Conservation (phyloP, 176 grass and related monocot genomes). For the Avena sativa region DNA sequence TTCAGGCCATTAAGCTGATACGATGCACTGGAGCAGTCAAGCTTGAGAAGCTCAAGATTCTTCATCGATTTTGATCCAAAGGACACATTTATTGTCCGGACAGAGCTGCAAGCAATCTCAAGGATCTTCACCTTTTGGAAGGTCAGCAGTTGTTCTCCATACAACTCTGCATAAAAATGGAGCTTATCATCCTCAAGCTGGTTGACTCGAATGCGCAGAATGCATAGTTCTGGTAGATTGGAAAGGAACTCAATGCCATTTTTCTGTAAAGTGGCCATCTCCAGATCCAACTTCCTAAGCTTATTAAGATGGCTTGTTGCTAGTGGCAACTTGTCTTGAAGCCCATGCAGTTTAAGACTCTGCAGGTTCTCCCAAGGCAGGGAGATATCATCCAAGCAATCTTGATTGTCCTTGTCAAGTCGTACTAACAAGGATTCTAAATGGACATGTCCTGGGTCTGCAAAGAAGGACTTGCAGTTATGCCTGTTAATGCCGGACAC, state of each 20-base stretch:
- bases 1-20: not conserved
- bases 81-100: not conserved
- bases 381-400: not conserved
- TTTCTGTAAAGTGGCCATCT: not conserved
- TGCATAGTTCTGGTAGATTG: not conserved
- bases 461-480: not conserved
- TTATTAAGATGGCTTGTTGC: not conserved
- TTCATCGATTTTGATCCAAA: not conserved
- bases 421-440: not conserved
- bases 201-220: not conserved
- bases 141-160: not conserved
- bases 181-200: not conserved
- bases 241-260: not conserved
- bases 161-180: not conserved
- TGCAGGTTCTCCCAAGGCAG: not conserved
- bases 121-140: not conserved
- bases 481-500: not conserved
- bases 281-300: conserved; percentile 6
- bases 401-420: not conserved
- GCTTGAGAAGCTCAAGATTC: not conserved
- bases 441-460: not conserved
- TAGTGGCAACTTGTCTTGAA: not conserved
- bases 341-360: conserved; percentile 11
- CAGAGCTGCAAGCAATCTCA: not conserved
- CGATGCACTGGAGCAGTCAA: not conserved